phyloP scores from a whole-genome alignment of 179 eudicot species.

The Beta lomatogona region DNA sequence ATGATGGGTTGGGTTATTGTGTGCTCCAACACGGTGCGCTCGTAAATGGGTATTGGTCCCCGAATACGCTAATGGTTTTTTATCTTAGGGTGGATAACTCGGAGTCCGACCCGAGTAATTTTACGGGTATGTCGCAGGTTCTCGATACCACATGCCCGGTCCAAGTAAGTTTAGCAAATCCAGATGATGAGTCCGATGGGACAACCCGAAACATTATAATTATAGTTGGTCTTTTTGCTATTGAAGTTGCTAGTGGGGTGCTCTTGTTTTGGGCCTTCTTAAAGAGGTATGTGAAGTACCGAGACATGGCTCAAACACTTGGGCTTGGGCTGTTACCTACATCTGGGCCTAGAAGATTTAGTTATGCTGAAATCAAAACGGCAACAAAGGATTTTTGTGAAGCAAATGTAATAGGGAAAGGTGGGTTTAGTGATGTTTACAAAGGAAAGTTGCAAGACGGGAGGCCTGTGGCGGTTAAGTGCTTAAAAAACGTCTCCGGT shows the following conservation, averaged over 20 bases:
- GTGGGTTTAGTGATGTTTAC: constrained; percentile 83
- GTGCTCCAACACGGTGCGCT: constrained; percentile 48
- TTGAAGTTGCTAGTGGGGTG: constrained; percentile 64
- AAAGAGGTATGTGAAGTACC: constrained; percentile 74
- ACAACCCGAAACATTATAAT: constrained; percentile 66
- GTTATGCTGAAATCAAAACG: constrained; percentile 53
- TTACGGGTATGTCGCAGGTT: constrained; percentile 63
- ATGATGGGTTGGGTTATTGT: constrained; percentile 56
- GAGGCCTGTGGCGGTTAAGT: constrained; percentile 74
- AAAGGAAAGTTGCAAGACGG: constrained; percentile 70
- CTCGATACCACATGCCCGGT: constrained; percentile 65
- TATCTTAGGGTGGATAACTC: constrained; percentile 58
- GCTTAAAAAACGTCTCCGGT: constrained; percentile 58
- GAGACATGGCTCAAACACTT: constrained; percentile 90
- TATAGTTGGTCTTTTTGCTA: constrained; percentile 46
- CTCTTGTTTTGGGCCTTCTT: constrained; percentile 74
- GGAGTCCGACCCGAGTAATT: constrained; percentile 44
- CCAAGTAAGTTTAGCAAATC: constrained; percentile 52
- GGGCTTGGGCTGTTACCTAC: constrained; percentile 78
- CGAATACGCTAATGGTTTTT: constrained; percentile 44
- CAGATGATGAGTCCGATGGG: constrained; percentile 50
- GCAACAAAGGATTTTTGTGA: constrained; percentile 67
- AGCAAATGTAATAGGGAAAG: constrained; percentile 56
- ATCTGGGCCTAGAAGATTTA: constrained; percentile 81
- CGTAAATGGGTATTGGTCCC: constrained; percentile 65